Conservation (phyloP, 805 yeast species). For the Kodamaea leandrae region DNA sequence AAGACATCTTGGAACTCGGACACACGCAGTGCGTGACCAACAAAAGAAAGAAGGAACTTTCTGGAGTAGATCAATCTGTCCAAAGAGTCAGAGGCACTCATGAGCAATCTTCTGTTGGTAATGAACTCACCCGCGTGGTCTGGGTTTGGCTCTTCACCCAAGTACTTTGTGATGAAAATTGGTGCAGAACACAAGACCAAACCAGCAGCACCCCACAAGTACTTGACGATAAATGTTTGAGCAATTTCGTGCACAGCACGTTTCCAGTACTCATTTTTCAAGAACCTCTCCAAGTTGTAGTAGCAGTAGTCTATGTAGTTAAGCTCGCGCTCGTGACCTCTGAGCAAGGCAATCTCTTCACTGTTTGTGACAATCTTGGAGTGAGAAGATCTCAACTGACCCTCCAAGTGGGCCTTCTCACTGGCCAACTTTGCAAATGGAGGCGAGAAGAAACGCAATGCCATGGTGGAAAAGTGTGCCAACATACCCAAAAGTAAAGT, state of each 20-base stretch:
- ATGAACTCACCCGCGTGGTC: conserved; percentile 77
- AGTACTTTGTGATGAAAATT: conserved; percentile 62
- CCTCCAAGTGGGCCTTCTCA: conserved; percentile 75
- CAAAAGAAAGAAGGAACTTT: conserved; percentile 76
- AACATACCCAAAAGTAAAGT: conserved; percentile 73
- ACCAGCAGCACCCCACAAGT: conserved; percentile 96
- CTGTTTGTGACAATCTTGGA: conserved; percentile 73
- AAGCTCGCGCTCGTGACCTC: conserved; percentile 78
- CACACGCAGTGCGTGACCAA: conserved; percentile 78
- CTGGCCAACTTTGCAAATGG: conserved; percentile 82
- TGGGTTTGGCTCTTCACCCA: conserved; percentile 42
- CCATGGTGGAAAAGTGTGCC: conserved; percentile 75
- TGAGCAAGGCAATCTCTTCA: conserved; percentile 84
- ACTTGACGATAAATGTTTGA: conserved; percentile 85
- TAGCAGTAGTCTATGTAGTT: conserved; percentile 75
- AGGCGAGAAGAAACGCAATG: conserved; percentile 77
- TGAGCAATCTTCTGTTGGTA: conserved; percentile 78
- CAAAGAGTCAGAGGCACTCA: conserved; percentile 83
- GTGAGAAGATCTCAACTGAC: conserved; percentile 78
- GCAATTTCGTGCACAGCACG: conserved; percentile 79
- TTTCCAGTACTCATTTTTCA: conserved; percentile 71
- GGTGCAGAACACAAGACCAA: conserved; percentile 85
- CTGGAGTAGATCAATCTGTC: conserved; percentile 85
- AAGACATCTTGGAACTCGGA: conserved; percentile 66
- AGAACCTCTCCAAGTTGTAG: conserved; percentile 75